Evolutionary conservation across 768 basidiomycete genomes (phyloP).

Genomic region (Sporobolomyces roseus): DNA sequence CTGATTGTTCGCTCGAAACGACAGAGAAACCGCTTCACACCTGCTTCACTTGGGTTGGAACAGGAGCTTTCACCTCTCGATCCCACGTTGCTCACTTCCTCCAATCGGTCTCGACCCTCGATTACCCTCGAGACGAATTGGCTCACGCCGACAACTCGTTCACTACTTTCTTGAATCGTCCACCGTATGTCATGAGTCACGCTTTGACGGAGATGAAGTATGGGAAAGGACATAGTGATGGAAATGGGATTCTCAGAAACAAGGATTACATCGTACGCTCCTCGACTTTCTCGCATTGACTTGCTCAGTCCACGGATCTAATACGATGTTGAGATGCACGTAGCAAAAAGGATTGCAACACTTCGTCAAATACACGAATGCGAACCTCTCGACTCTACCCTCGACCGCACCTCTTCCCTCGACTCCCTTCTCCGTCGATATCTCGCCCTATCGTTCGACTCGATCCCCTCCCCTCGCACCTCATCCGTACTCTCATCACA

Average conservation of each 20-base stretch:
- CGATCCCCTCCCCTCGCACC: slow-evolving; percentile 9
- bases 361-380: slow-evolving; percentile 4
- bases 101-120: neutral
- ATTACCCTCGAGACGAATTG: slow-evolving; percentile 24
- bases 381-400: neutral
- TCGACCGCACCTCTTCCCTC: neutral
- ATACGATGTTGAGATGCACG: too few relatives aligned
- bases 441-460: slow-evolving; percentile 3
- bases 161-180: slow-evolving; percentile 37
- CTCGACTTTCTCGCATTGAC: neutral
- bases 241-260: slow-evolving; percentile 31
- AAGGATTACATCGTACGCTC: slow-evolving; percentile 38
- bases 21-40: slow-evolving; percentile 40
- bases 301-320: too few relatives aligned
- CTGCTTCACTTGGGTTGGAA: slow-evolving; percentile 44
- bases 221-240: slow-evolving; percentile 31
- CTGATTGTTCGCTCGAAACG: too few relatives aligned
- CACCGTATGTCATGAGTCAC: slow-evolving; percentile 31
- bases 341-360: slow-evolving; percentile 34
- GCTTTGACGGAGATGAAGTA: slow-evolving; percentile 18
- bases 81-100: slow-evolving; percentile 32
- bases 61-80: slow-evolving; percentile 38
- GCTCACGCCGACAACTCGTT: slow-evolving; percentile 43
- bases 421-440: slow-evolving; percentile 6
- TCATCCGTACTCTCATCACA: slow-evolving; percentile 36